These are phyloP conservation scores for Cutaneotrichosporon dermatis DNA, from an alignment of 1,284 basidiomycete species.

Conservation along the genomic window DNA sequence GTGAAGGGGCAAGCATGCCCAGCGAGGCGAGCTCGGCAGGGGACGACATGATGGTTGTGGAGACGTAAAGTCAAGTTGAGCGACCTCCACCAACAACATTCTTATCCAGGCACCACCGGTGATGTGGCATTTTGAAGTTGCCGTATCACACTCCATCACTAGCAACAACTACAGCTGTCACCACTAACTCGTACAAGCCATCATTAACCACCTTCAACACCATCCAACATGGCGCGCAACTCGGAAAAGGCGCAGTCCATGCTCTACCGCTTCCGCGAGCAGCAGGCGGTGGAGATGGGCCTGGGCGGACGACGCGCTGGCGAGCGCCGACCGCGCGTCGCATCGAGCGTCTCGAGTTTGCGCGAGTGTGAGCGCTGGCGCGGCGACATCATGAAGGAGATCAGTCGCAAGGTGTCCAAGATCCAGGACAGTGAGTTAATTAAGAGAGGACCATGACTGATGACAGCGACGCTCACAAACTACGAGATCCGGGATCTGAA, in stretches of 20 bases:
- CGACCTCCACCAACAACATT: slow-evolving; percentile 1
- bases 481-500: slow-evolving; percentile 95
- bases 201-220: background rate
- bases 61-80: background rate
- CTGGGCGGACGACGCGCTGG: slow-evolving; percentile 62
- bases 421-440: slow-evolving; percentile 81
- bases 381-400: slow-evolving; percentile 89
- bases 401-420: slow-evolving; percentile 92
- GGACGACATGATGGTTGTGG: background rate
- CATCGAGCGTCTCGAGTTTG: slow-evolving; percentile 81
- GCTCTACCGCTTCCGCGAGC: slow-evolving; percentile 97
- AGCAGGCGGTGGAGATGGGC: slow-evolving; percentile 91
- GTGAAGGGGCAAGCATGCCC: background rate
- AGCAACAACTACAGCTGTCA: slow-evolving; percentile 2
- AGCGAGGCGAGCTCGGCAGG: background rate
- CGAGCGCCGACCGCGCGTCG: slow-evolving; percentile 82
- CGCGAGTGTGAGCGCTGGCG: slow-evolving; percentile 93
- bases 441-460: background rate
- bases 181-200: background rate
- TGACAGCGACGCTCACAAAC: slow-evolving; percentile 78
- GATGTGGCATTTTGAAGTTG: slow-evolving; percentile 1
- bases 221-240: slow-evolving; percentile 69
- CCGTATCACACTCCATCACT: background rate
- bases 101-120: background rate
- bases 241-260: slow-evolving; percentile 97